Percentiles rank a stretch among this genome's conserved stretches.
Evolutionary conservation across 148 eudicot genomes (phyloP).

Genomic region (Chenopodium suecicum): DNA sequence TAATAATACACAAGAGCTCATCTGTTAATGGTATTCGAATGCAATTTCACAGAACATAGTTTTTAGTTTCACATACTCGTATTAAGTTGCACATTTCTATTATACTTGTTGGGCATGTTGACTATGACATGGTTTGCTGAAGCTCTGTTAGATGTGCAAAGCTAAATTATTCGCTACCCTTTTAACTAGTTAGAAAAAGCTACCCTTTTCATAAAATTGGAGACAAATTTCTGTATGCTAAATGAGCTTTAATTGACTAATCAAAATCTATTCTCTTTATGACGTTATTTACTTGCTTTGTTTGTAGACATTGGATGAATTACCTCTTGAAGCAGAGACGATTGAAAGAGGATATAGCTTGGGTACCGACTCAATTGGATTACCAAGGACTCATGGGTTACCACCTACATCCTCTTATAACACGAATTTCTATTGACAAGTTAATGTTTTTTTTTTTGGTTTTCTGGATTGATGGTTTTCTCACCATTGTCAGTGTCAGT

Average conservation of each 20-base stretch:
- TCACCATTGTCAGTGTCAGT: background rate
- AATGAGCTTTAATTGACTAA: background rate
- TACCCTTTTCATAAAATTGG: background rate
- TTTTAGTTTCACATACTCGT: background rate
- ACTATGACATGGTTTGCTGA: too few species aligned
- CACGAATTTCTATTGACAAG: slow-evolving; percentile 17
- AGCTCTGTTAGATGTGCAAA: too few species aligned
- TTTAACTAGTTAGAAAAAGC: too few species aligned
- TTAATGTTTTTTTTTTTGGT: slow-evolving; percentile 6
- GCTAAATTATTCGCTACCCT: too few species aligned
- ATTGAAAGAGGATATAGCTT: slow-evolving; percentile 36
- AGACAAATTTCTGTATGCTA: background rate
- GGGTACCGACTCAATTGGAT: slow-evolving; percentile 39
- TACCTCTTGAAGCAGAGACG: slow-evolving; percentile 46
- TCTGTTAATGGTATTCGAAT: too few species aligned
- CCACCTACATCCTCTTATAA: slow-evolving; percentile 35
- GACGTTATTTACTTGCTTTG: slow-evolving; percentile 4
- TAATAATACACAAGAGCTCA: background rate
- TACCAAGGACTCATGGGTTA: slow-evolving; percentile 41
- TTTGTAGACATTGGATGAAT: slow-evolving; percentile 46
- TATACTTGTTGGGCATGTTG: background rate
- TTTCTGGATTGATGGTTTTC: background rate
- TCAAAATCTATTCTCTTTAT: background rate
- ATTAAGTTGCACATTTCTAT: background rate
- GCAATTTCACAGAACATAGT: background rate